Percentiles rank a stretch among this genome's conserved stretches.
These are phyloP conservation scores for Fragaria ananassa DNA, from an alignment of 306 rosid genomes.

Conservation along the genomic window DNA sequence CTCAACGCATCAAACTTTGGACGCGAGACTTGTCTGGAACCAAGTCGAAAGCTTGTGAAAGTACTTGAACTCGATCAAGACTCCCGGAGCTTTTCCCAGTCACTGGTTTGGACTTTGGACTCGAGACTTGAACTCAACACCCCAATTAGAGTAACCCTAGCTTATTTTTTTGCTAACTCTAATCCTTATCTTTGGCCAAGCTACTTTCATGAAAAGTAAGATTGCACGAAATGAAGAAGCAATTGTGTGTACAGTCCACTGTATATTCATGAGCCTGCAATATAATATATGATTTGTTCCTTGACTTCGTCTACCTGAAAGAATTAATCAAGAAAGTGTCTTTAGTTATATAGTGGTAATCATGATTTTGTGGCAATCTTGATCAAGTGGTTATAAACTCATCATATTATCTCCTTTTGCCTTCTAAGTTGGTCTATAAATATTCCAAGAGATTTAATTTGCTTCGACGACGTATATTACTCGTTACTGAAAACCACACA, in stretches of 20 bases:
- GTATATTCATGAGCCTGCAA: background rate
- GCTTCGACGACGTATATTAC: background rate
- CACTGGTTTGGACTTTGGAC: background rate
- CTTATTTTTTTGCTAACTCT: background rate
- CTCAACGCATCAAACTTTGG: no score
- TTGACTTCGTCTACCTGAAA: background rate
- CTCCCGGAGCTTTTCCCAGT: background rate
- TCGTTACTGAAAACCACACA: background rate
- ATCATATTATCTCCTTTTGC: background rate
- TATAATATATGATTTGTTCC: background rate
- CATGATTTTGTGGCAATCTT: no score
- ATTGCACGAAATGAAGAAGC: background rate
- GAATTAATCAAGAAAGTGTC: background rate
- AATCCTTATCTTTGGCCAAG: background rate
- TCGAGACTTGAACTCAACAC: background rate
- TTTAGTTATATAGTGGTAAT: no score
- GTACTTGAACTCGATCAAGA: background rate
- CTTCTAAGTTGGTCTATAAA: background rate
- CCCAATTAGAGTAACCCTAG: background rate
- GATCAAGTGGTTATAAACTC: no score
- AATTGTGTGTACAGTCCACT: no score
- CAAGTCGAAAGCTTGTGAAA: background rate
- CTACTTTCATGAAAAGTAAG: background rate
- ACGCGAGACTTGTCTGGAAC: background rate
- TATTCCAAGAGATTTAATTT: background rate